Evolutionary conservation across 2,329 filamentous ascomycete genomes (phyloP).

Genomic region (Incumbomyces lentus): DNA sequence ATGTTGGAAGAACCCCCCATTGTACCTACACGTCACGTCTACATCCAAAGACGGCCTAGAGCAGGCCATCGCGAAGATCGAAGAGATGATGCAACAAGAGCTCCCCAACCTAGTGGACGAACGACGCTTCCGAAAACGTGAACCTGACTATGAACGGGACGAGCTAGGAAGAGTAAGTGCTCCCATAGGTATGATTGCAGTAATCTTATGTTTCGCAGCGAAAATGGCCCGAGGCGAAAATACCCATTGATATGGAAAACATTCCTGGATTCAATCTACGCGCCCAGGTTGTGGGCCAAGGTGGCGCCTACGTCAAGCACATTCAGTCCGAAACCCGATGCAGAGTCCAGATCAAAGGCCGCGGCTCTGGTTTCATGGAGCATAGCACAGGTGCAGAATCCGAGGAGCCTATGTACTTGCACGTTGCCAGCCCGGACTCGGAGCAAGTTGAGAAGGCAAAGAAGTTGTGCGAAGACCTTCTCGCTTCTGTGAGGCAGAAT

Average conservation of each 20-base stretch:
- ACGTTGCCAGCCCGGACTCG: conserved; percentile 87
- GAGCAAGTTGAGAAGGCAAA: conserved; percentile 79
- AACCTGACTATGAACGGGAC: conserved; percentile 77
- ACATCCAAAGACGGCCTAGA: conserved; percentile 87
- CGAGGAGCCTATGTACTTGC: conserved; percentile 92
- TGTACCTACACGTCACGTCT: conserved; percentile 93
- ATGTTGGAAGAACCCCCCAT: conserved; percentile 63
- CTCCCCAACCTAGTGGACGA: conserved; percentile 92
- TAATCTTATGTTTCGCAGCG: conserved; percentile 44
- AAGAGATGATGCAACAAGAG: conserved; percentile 93
- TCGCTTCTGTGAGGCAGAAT: conserved; percentile 75
- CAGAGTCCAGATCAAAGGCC: conserved; percentile 95
- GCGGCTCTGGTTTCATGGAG: conserved; percentile 89
- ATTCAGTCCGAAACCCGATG: conserved; percentile 93
- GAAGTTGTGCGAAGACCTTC: conserved; percentile 76
- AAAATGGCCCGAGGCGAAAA: conserved; percentile 98
- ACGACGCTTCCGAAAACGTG: conserved; percentile 74
- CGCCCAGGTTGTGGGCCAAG: conserved; percentile 89
- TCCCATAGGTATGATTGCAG: background rate
- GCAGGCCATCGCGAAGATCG: conserved; percentile 72
- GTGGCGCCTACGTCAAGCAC: conserved; percentile 92
- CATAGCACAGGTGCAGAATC: conserved; percentile 78
- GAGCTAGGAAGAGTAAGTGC: conserved; percentile 71
- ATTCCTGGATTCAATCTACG: conserved; percentile 91
- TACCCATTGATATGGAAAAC: conserved; percentile 81